Evolutionary conservation across 306 rosid genomes (phyloP).

Genomic region (Potentilla sterilis): DNA sequence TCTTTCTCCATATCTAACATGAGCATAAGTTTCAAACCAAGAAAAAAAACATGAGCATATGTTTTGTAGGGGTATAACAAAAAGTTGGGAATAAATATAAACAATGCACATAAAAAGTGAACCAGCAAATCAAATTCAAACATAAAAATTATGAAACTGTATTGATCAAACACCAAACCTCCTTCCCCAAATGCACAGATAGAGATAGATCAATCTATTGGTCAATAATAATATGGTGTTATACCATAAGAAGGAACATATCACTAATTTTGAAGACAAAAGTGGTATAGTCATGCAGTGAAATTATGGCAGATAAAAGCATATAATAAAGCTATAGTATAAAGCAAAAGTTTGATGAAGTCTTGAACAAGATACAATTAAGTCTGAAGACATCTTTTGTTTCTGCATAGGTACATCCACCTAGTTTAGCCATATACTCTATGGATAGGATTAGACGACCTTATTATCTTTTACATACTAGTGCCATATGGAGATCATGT

Average conservation of each 20-base stretch:
- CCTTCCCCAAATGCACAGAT: no score
- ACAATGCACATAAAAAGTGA: no score
- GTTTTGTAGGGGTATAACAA: no score
- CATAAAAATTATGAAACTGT: no score
- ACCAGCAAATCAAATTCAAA: no score
- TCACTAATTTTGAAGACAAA: not conserved
- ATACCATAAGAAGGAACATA: conserved; percentile 22
- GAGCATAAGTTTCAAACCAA: no score
- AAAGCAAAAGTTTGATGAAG: not conserved
- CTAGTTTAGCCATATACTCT: not conserved
- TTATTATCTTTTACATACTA: not conserved
- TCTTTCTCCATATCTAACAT: no score
- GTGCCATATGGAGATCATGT: not conserved
- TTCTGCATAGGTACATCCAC: not conserved
- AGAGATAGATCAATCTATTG: not conserved
- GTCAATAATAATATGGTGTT: conserved; percentile 14
- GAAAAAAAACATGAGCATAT: no score
- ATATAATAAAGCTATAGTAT: not conserved
- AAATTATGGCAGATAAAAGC: not conserved
- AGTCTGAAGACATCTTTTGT: not conserved
- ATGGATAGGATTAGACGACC: not conserved
- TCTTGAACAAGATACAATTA: not conserved
- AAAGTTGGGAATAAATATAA: no score
- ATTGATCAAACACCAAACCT: no score
- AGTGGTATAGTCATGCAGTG: not conserved